These are phyloP conservation scores for Ogataea pini DNA, from an alignment of 805 yeast genomes.

Conservation along the genomic window DNA sequence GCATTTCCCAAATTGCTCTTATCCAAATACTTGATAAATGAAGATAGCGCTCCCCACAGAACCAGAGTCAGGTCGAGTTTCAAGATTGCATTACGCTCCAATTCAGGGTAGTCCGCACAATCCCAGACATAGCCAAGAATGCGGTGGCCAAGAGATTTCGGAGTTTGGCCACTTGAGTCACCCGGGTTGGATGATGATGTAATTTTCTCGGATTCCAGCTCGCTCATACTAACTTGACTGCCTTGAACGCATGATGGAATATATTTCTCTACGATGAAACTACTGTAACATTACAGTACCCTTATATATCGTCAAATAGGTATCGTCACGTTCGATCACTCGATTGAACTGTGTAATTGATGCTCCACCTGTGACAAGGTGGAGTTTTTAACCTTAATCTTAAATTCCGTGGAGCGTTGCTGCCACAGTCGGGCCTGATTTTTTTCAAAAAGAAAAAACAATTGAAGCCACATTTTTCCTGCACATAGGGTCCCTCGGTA, in stretches of 20 bases:
- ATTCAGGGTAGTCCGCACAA: conserved; percentile 34
- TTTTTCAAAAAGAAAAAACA: not conserved
- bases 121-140: conserved; percentile 17
- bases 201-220: not conserved
- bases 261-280: not conserved
- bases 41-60: conserved; percentile 33
- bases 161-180: not conserved
- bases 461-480: conserved; percentile 1
- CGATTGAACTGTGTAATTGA: too few species aligned
- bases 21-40: conserved; percentile 56
- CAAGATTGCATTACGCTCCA: conserved; percentile 34
- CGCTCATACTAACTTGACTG: not conserved
- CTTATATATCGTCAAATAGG: too few species aligned
- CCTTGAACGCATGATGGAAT: too few species aligned
- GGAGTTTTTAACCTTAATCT: not conserved
- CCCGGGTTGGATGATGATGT: not conserved
- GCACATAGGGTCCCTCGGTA: not conserved
- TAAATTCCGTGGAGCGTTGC: not conserved
- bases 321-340: too few species aligned
- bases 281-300: not conserved
- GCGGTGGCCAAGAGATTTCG: conserved; percentile 2
- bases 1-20: conserved; percentile 61
- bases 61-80: conserved; percentile 35
- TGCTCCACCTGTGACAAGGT: too few species aligned
- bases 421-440: not conserved